Evolutionary conservation across 352 stramenopile species (phyloP).

Genomic region (Ophiocytium majus): DNA sequence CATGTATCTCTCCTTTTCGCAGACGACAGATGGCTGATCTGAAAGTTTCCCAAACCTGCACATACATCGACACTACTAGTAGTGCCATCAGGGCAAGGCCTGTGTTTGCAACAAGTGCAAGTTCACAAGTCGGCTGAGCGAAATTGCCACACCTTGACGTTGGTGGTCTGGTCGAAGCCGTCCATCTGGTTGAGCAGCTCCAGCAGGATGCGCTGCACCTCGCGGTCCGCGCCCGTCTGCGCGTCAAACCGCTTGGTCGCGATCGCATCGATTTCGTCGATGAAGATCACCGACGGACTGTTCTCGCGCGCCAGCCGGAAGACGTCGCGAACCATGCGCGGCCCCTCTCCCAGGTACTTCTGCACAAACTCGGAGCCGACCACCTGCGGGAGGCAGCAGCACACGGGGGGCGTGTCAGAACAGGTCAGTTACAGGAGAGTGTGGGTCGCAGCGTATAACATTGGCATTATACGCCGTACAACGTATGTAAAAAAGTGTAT

Average conservation of each 20-base stretch:
- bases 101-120: no score
- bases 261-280: conserved; percentile 99
- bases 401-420: neutral
- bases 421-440: no score
- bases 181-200: conserved; percentile 99
- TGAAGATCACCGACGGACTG: conserved; percentile 98
- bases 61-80: no score
- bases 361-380: conserved; percentile 98
- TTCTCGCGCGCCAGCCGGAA: conserved; percentile 99
- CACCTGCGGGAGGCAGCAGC: neutral
- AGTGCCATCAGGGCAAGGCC: no score
- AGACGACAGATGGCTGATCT: no score
- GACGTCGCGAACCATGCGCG: conserved; percentile 99
- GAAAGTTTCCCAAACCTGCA: no score
- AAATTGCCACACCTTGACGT: conserved; percentile 98
- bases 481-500: no score
- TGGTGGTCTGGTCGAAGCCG: conserved; percentile 98
- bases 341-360: conserved; percentile 98
- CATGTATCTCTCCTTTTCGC: no score
- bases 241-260: conserved; percentile 99
- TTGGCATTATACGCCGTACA: no score
- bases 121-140: no score
- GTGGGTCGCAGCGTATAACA: no score
- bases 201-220: conserved; percentile 97
- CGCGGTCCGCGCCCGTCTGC: conserved; percentile 61